Conservation (phyloP, 257 asterid genomes). For the Solanum lycopersicoides region DNA sequence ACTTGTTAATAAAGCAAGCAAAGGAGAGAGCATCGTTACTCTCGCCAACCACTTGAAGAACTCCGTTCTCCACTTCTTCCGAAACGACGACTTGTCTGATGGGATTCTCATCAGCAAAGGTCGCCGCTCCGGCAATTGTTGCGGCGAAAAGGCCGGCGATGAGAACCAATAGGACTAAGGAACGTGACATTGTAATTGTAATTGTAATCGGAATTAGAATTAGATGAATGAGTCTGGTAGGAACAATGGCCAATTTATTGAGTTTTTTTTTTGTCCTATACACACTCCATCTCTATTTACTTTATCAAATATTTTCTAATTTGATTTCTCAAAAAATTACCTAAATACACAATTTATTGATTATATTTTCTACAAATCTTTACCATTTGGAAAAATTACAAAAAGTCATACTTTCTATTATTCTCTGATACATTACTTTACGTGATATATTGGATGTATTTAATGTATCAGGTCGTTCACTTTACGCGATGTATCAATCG, state of each 20-base stretch:
- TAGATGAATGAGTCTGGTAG: not conserved
- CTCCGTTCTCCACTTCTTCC: conserved; percentile 46
- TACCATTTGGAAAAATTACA: too few species aligned
- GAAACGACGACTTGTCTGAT: conserved; percentile 73
- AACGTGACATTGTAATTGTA: conserved; percentile 33
- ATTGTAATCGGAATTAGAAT: not conserved
- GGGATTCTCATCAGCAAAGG: conserved; percentile 48
- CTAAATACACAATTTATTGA: too few species aligned
- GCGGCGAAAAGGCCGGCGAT: conserved; percentile 9
- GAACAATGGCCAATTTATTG: not conserved
- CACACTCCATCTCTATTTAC: too few species aligned
- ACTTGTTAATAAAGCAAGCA: conserved; percentile 82
- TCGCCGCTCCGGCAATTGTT: conserved; percentile 19
- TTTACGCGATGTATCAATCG: too few species aligned
- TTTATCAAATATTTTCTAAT: too few species aligned
- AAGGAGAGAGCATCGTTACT: conserved; percentile 64
- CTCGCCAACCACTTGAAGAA: conserved; percentile 47
- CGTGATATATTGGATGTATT: too few species aligned
- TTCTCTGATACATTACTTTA: too few species aligned
- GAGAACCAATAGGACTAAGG: conserved; percentile 3
- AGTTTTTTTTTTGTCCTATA: not conserved
- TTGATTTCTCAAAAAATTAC: too few species aligned
- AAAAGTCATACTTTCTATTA: too few species aligned
- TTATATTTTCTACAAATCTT: too few species aligned
- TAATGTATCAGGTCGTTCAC: too few species aligned